Evolutionary conservation across 140 eudicot genomes (phyloP), one percentile per base, ranked within the genome.

Genomic region (Ambrosia hybrid): DNA sequence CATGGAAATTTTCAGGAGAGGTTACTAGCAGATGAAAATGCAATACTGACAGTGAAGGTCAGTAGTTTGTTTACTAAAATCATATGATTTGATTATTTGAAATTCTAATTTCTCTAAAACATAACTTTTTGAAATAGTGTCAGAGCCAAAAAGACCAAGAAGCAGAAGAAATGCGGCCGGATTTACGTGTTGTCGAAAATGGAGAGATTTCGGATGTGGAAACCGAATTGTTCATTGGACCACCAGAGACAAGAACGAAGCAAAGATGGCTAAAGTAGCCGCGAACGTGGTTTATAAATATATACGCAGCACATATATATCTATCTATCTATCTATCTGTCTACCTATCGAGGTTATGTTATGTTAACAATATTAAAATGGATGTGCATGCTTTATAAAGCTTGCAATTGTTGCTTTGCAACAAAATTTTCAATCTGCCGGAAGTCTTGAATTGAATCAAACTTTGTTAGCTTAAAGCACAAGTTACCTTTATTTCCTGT

Each of bases 121-220:
- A 49, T 49, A 49, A 12, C n/a, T 49, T 49, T 49, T 62, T 76
- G 16, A 49, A 0, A 9, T 79, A 88, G 95, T 75, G 74, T 15
- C 60, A 73, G 70, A 6, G 7, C 12, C 73, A 65, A 72, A 51
- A 65, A 16, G 70, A 66, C 58, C 73, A 52, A 74, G 73, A 37
- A 82, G 79, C 83, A 41, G 74, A 72, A 30, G 89, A 82, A 73
- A 81, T 80, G 51, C 51, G 83, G 51, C 79, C n/a, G 10, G 67
- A 69, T 52, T 15, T 51, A 43, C 57, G 14, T 9, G 64, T 67
- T 11, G 14, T 84, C 41, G 96, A 82, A 39, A 80, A 56, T 52
- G 87, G 85, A 45, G 94, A 87, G 73, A 79, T 75, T 33, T 86
- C 96, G 3, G 96, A 91, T 72, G 97, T 91, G 68, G 96, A 91